Base-by-base conservation (phyloP, 495 filamentous ascomycete species). In the Barbatosphaeria neglecta region DNA sequence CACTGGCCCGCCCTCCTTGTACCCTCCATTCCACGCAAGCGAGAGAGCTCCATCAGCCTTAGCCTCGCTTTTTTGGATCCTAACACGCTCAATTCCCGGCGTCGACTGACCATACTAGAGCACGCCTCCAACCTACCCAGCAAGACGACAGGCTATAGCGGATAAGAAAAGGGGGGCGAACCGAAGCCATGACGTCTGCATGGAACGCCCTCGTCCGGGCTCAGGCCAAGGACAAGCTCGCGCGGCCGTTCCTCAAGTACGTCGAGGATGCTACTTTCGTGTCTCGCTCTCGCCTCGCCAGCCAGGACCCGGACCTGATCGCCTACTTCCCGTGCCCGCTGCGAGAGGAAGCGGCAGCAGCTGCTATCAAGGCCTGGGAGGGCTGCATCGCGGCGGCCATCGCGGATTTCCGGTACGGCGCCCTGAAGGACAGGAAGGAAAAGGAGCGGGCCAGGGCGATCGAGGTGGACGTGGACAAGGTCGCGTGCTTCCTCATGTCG, bases 331-430 rank as follows among this genome's bases (percentile, higher is more conserved):
- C 84, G 0, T 81, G 76, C 47, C 82, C 83, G 8, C 71, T 86
- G 53, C 84, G 81, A 54, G 81, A 86, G 58, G 82, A 81, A 10
- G 81, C 87, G 54, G 77, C 77, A 0, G 65, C 74, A 4, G 76
- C 79, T 4, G 82, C 82, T 3, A 64, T 86, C 55, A 87, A 86
- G 59, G 81, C 76, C 20, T 58, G 86, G 4, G 83, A 87, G 59
- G 82, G 75, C n/a, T 73, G 74, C 35, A 70, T 76, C n/a, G 80
- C 76, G 5, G 79, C 77, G 16, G 75, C 76, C 5, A 73, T 88
- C 49, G 80, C 76, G 13, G 67, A 82, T 56, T 57, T 84, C 41
- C 69, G 71, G 11, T 73, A 69, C 48, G 72, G 70, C 28, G 50
- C 43, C 7, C 33, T 46, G 19, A 49, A 55, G 9, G 50, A 64